A percentile compares a stretch with the other conserved stretches of the same genome.
Conservation (phyloP, 148 eudicot species). For the Rhododendron henanense region DNA sequence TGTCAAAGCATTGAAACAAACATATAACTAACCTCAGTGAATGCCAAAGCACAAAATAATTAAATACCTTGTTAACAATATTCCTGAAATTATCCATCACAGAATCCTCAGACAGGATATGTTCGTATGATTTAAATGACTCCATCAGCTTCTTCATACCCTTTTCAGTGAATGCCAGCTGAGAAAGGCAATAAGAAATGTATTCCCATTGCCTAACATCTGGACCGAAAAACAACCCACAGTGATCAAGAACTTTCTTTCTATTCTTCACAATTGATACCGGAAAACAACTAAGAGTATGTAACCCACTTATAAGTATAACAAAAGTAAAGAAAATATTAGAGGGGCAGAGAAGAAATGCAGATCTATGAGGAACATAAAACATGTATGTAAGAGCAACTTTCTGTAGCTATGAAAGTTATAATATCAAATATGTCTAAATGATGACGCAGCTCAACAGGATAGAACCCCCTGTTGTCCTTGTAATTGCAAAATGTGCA, state of each 20-base stretch:
- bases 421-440: not conserved
- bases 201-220: constrained; percentile 81
- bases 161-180: constrained; percentile 89
- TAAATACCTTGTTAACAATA: constrained; percentile 77
- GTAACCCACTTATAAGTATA: not conserved
- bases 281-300: not conserved
- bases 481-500: not conserved
- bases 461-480: not conserved
- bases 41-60: constrained; percentile 6
- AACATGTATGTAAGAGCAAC: not conserved
- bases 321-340: not conserved
- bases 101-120: constrained; percentile 67
- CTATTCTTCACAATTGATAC: not conserved
- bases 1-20: not conserved
- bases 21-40: not conserved
- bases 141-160: constrained; percentile 92
- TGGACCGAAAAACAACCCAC: constrained; percentile 28
- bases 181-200: constrained; percentile 96
- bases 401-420: not conserved
- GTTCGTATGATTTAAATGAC: constrained; percentile 81
- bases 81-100: constrained; percentile 85
- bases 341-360: not conserved
- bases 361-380: not conserved
- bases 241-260: not conserved
- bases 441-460: not conserved